phyloP scores from a whole-genome alignment of 208 protist genomes.

The Leishmania major region DNA sequence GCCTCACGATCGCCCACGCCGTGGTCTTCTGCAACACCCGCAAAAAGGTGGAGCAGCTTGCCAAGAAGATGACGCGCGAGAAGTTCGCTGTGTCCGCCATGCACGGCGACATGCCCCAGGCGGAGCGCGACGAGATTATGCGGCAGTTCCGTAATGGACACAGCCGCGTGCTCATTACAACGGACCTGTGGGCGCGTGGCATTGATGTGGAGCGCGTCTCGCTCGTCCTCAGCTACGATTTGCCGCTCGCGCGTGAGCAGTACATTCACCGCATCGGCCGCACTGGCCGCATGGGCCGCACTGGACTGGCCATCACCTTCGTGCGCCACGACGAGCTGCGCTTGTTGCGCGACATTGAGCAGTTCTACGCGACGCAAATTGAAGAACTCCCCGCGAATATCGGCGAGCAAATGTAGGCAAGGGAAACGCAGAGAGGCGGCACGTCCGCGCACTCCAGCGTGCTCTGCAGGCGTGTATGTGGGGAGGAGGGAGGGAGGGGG shows the following conservation, averaged over 20 bases:
- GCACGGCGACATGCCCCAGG: slow-evolving; percentile 98
- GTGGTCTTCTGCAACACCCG: slow-evolving; percentile 99
- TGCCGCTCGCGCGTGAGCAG: slow-evolving; percentile 94
- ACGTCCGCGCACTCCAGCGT: background rate
- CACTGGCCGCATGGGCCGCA: slow-evolving; percentile 97
- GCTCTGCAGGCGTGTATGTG: background rate
- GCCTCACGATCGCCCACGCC: slow-evolving; percentile 97
- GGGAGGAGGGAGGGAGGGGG: background rate
- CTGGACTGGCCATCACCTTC: slow-evolving; percentile 99
- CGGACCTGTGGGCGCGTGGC: slow-evolving; percentile 96
- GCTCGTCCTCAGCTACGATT: slow-evolving; percentile 99
- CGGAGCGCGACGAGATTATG: slow-evolving; percentile 98
- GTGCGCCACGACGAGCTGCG: slow-evolving; percentile 94
- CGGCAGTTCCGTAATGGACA: slow-evolving; percentile 96
- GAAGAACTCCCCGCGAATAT: slow-evolving; percentile 95
- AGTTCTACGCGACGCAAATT: slow-evolving; percentile 97
- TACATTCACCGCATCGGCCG: slow-evolving; percentile 97
- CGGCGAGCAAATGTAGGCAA: slow-evolving; percentile 59
- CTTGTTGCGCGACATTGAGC: slow-evolving; percentile 95
- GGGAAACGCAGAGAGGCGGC: background rate
- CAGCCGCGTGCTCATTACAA: slow-evolving; percentile 98
- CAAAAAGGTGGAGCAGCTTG: slow-evolving; percentile 99
- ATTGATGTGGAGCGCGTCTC: slow-evolving; percentile 98
- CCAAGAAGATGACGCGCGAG: slow-evolving; percentile 95
- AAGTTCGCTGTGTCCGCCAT: slow-evolving; percentile 98